These are phyloP conservation scores for Cytospora schulzeri DNA, from an alignment of 2,329 filamentous ascomycete genomes.

Conservation along the genomic window DNA sequence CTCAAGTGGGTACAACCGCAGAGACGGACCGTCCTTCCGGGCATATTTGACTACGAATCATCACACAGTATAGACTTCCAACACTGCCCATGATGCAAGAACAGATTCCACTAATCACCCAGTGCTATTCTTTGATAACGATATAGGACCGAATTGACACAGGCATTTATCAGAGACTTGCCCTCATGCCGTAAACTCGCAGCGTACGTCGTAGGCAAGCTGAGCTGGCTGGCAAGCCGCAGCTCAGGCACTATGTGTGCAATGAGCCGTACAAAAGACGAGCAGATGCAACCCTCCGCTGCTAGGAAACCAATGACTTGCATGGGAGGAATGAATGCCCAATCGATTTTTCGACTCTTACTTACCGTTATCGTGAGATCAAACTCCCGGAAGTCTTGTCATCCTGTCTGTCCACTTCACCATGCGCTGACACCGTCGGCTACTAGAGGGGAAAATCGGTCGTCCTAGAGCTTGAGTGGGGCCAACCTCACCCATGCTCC, in stretches of 20 bases:
- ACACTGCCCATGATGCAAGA: neutral
- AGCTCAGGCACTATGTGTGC: neutral
- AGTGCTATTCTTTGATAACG: neutral
- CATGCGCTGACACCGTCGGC: neutral
- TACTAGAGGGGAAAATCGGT: neutral
- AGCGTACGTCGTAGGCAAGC: neutral
- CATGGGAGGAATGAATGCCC: neutral
- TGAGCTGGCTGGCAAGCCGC: neutral
- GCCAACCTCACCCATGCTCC: neutral
- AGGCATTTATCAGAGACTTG: neutral
- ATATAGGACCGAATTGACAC: neutral
- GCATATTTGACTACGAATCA: neutral
- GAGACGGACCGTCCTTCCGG: conserved; percentile 3
- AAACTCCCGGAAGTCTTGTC: neutral
- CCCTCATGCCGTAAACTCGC: neutral
- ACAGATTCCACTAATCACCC: neutral
- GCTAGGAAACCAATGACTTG: neutral
- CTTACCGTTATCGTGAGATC: neutral
- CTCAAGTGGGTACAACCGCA: conserved; percentile 9
- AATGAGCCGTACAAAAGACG: neutral
- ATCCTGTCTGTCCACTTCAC: neutral
- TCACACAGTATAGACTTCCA: neutral
- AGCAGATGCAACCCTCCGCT: neutral
- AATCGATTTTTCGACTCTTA: neutral
- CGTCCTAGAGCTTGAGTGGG: neutral